Evolutionary conservation across 129 eudicot genomes (phyloP).

Genomic region (Logfia minima): DNA sequence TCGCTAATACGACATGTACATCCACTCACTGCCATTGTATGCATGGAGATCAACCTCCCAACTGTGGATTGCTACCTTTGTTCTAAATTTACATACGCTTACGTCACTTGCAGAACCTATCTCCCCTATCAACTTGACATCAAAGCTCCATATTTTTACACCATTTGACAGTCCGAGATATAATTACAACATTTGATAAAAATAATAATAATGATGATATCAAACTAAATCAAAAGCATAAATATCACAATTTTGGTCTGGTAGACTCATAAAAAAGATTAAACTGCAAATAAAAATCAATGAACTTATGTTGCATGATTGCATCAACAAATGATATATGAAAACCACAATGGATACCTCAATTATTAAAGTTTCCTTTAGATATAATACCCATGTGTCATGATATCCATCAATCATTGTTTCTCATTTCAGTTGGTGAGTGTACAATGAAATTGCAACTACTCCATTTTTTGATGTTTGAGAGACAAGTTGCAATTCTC

Average conservation of each 20-base stretch:
- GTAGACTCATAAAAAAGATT: neutral
- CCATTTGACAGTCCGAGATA: neutral
- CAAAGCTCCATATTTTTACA: too few relatives aligned
- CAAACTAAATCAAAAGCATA: conserved; percentile 16
- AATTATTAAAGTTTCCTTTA: neutral
- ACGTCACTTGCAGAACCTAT: neutral
- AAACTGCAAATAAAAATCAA: neutral
- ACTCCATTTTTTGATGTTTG: neutral
- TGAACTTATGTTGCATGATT: neutral
- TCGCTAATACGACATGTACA: neutral
- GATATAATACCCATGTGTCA: neutral
- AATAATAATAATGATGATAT: neutral
- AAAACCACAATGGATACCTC: neutral
- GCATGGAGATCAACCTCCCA: neutral
- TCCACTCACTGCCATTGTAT: too few relatives aligned
- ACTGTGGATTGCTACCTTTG: neutral
- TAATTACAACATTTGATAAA: neutral
- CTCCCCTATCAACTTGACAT: too few relatives aligned
- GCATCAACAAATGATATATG: neutral
- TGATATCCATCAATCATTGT: neutral
- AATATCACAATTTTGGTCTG: neutral
- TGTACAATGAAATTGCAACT: neutral
- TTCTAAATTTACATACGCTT: neutral
- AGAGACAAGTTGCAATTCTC: neutral
- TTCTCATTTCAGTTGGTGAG: neutral